phyloP scores from a whole-genome alignment of 495 filamentous ascomycete species.

The Elasticomyces elasticus region DNA sequence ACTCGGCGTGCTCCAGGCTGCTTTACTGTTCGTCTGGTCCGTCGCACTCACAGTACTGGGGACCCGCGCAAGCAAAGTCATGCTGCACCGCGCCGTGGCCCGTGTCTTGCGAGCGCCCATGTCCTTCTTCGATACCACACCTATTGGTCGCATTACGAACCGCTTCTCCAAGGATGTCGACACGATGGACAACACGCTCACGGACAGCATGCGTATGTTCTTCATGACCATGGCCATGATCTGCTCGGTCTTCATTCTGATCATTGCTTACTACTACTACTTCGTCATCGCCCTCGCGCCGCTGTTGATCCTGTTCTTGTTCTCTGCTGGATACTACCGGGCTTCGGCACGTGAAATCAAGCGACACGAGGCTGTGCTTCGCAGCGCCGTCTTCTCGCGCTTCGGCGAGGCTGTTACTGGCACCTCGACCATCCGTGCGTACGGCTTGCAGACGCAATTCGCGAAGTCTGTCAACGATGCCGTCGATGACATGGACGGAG shows the following conservation, averaged over 20 bases:
- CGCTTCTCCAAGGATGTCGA: constrained; percentile 93
- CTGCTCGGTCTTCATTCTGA: constrained; percentile 66
- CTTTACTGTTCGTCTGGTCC: constrained; percentile 68
- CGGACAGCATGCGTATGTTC: constrained; percentile 89
- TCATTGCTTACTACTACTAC: constrained; percentile 88
- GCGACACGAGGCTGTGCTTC: constrained; percentile 79
- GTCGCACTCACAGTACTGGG: constrained; percentile 63
- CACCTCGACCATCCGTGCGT: constrained; percentile 75
- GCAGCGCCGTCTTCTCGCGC: constrained; percentile 79
- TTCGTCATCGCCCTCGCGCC: constrained; percentile 85
- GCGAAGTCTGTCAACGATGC: constrained; percentile 52
- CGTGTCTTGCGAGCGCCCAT: constrained; percentile 82
- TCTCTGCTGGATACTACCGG: constrained; percentile 81
- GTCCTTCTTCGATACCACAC: constrained; percentile 96
- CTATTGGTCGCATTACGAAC: constrained; percentile 91
- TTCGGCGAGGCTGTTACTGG: constrained; percentile 84
- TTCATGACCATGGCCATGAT: constrained; percentile 68
- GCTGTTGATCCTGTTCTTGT: constrained; percentile 65
- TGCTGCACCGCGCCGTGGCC: constrained; percentile 72
- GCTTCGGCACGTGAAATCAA: constrained; percentile 88
- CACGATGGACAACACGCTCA: constrained; percentile 87
- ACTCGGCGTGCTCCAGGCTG: constrained; percentile 59
- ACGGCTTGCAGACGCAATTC: constrained; percentile 69
- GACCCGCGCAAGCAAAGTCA: constrained; percentile 68
- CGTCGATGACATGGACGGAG: constrained; percentile 84